Conservation (phyloP, 805 yeast genomes). For the Wickerhamiella dianesei region DNA sequence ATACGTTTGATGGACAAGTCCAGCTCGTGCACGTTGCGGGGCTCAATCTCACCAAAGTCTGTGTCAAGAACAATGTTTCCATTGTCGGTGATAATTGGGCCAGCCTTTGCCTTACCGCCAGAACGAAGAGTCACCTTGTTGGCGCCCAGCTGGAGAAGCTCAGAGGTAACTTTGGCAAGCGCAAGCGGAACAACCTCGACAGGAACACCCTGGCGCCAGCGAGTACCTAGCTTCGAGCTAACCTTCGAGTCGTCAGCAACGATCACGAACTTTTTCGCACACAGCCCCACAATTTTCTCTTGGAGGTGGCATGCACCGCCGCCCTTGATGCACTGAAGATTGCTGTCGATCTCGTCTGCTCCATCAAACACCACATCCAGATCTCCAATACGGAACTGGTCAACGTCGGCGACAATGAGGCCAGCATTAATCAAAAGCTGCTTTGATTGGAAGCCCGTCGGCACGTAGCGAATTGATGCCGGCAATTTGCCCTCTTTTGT, state of each 20-base stretch:
- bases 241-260: constrained; percentile 90
- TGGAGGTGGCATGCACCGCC: constrained; percentile 98
- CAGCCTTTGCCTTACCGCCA: constrained; percentile 89
- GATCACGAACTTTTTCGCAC: constrained; percentile 61
- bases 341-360: constrained; percentile 86
- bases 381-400: constrained; percentile 49
- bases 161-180: constrained; percentile 57
- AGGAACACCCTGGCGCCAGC: constrained; percentile 87
- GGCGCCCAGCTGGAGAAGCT: constrained; percentile 54
- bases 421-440: constrained; percentile 75
- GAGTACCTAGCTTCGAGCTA: constrained; percentile 56
- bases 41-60: constrained; percentile 64
- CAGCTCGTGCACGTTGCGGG: constrained; percentile 33
- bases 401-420: constrained; percentile 62
- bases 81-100: constrained; percentile 93
- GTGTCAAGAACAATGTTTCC: constrained; percentile 89
- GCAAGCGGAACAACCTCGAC: constrained; percentile 89
- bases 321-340: constrained; percentile 83
- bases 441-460: constrained; percentile 94
- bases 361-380: constrained; percentile 96
- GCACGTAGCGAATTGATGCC: constrained; percentile 61
- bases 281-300: constrained; percentile 82
- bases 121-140: constrained; percentile 52
- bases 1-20: constrained; percentile 55
- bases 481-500: constrained; percentile 23